Base-by-base conservation (phyloP, 257 asterid species). In the Jacaranda copaia region DNA sequence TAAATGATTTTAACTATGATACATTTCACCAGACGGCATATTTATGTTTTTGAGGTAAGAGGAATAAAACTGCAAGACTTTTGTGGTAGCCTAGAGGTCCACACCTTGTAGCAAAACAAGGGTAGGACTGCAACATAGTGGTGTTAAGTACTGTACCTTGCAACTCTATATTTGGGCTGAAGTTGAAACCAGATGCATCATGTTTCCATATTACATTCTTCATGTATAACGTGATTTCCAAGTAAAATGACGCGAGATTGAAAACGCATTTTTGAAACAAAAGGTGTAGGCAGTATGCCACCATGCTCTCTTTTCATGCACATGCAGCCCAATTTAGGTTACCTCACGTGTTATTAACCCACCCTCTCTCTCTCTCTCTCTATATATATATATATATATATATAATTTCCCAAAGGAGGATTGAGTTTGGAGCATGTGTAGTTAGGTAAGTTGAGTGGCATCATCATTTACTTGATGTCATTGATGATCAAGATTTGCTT, bases 261-360 rank as follows among this genome's bases (percentile, higher is more conserved):
- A 32, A 52, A 14, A 55, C 42, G 39, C n/a, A 5, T 11, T 40
- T 16, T 73, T 43, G 14, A 57, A 58, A 19, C 7, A 11, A 8
- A 14, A 42, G 59, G 3, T 62, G 53, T 52, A 20, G 80, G 68
- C 72, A 70, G 82, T 77, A 77, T 76, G 58, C 63, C 72, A 75
- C 81, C 78, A 58, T 52, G 64, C 64, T 43, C 67, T 68, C 70
- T 43, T 16, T 80, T 67, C 80, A 58, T 51, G 74, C 77, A 70
- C 55, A 62, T 79, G 80, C 80, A 74, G 61, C 84, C 72, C 69
- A 65, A 18, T 72, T 40, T 73, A 68, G 84, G 74, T 73, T 25
- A 79, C 5, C 45, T 36, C 73, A 62, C 62, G 43, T 35, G 59
- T 7, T 59, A 20, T 13, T 18, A 35, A 0, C 9, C 46, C 12